Percentiles rank a stretch among this genome's conserved stretches.
Conservation (phyloP, 164 flowering plant genomes). For the Kalanchoe fedtschenkoi region DNA sequence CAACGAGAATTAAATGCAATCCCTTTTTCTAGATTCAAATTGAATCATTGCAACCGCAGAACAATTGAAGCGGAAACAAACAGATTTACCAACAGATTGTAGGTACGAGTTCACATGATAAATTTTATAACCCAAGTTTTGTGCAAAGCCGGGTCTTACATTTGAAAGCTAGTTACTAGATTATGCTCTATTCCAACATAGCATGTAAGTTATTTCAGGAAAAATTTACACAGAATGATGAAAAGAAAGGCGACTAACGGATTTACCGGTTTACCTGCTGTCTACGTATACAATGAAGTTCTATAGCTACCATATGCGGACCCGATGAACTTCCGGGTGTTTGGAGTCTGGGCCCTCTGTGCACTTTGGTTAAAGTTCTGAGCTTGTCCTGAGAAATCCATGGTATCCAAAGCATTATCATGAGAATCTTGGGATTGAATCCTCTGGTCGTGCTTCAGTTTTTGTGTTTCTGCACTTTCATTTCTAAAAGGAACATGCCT, state of each 20-base stretch:
- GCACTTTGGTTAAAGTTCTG: not conserved
- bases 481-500: not conserved
- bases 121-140: no score
- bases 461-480: not conserved
- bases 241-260: not conserved
- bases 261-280: not conserved
- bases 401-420: not conserved
- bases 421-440: not conserved
- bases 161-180: not conserved
- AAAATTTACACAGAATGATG: not conserved
- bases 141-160: not conserved
- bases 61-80: not conserved
- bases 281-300: not conserved
- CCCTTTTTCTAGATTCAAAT: not conserved
- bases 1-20: not conserved
- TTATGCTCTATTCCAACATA: not conserved
- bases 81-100: not conserved
- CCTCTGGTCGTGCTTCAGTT: not conserved
- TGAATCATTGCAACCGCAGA: no score
- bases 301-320: not conserved
- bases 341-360: not conserved
- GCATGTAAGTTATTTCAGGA: not conserved
- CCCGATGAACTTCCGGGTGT: not conserved
- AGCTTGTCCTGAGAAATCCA: not conserved
- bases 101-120: not conserved